Base-by-base conservation (phyloP, 2,329 filamentous ascomycete genomes). In the Alternaria sp. region DNA sequence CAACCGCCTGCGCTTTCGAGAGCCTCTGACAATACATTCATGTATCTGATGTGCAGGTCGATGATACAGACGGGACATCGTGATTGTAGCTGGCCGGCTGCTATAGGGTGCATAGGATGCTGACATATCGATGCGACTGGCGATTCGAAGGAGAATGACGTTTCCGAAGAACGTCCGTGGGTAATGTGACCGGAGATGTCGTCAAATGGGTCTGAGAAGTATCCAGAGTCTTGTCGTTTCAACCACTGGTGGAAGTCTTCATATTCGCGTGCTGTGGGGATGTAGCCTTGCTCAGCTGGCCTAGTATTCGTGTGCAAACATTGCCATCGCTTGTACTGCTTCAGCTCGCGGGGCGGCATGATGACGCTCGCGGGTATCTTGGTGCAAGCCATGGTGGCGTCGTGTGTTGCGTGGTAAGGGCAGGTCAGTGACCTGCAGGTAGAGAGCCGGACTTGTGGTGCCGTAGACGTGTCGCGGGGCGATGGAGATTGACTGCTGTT, bases 181-280 rank as follows among this genome's bases (percentile, higher is more conserved):
- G 68, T 65, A 51, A 73, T 61, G 47, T 72, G 69, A 17, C 67
- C 62, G 9, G 67, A 60, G 5, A 75, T 67, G 40, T 73, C 71
- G 12, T 70, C 69, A n/a, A 75, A 72, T 3, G 69, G 62, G 46
- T 77, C 74, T 15, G 74, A 76, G 44, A 75, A 73, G 56, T 76
- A 76, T 6, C 74, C 73, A 1, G 74, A 77, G 54, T 76, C 74
- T 43, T 73, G 72, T 30, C 70, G 71, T 45, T 65, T 68, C 12
- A 73, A 64, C 75, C 75, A 77, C 19, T 70, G 63, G 51, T 76
- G 73, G 52, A 76, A 77, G 7, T 73, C 71, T 40, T 73, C 70
- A 32, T 76, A 74, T 47, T 77, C 68, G 32, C 60, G 57, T 10
- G 75, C 75, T 4, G 66, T 71, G 12, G 75, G 74, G 12, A 77